Conservation (phyloP, 768 basidiomycete genomes). For the Collybia mongolica region DNA sequence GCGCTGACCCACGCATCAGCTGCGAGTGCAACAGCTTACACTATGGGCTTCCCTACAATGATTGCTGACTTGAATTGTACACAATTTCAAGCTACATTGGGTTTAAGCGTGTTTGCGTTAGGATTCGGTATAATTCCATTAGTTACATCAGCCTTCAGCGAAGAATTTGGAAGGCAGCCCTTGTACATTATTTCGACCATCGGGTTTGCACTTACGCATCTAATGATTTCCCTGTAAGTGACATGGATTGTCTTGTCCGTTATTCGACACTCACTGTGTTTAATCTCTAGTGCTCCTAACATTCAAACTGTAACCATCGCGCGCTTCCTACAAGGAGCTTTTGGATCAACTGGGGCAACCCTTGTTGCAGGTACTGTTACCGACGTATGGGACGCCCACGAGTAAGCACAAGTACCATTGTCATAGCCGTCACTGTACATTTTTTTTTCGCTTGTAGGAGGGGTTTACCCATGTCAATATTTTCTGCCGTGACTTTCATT, state of each 20-base stretch:
- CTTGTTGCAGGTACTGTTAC: slow-evolving; percentile 74
- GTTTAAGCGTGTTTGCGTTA: slow-evolving; percentile 39
- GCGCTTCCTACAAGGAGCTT: slow-evolving; percentile 62
- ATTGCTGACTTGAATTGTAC: slow-evolving; percentile 29
- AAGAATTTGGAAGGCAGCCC: slow-evolving; percentile 52
- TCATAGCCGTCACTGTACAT: background rate
- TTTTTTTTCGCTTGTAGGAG: slow-evolving; percentile 42
- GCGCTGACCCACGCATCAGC: background rate
- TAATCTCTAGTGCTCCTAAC: slow-evolving; percentile 21
- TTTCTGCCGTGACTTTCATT: slow-evolving; percentile 57
- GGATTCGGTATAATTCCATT: slow-evolving; percentile 53
- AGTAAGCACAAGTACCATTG: slow-evolving; percentile 35
- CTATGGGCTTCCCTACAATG: slow-evolving; percentile 48
- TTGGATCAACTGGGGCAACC: slow-evolving; percentile 67
- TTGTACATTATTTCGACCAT: slow-evolving; percentile 40
- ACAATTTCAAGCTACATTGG: slow-evolving; percentile 31
- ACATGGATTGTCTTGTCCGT: slow-evolving; percentile 29
- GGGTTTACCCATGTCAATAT: slow-evolving; percentile 76
- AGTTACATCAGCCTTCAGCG: slow-evolving; percentile 55
- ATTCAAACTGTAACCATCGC: slow-evolving; percentile 66
- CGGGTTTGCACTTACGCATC: slow-evolving; percentile 36
- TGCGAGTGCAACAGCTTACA: slow-evolving; percentile 27
- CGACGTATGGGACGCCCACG: slow-evolving; percentile 63
- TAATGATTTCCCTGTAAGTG: slow-evolving; percentile 30
- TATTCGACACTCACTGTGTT: too few relatives aligned